Conservation (phyloP, 345 rosid species). For the Kernera saxatilis region DNA sequence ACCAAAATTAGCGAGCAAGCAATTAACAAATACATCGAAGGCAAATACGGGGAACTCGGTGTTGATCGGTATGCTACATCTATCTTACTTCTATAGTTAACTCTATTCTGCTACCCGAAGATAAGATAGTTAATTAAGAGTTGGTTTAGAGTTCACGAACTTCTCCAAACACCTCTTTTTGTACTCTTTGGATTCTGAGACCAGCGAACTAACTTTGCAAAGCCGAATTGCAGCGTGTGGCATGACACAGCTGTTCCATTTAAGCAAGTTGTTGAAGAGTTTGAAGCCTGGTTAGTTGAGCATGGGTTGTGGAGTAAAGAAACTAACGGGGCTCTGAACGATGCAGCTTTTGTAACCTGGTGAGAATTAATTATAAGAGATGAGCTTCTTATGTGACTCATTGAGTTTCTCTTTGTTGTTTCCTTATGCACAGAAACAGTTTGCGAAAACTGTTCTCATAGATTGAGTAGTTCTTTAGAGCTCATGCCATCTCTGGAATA, state of each 20-base stretch:
- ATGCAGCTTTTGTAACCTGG: conserved; percentile 92
- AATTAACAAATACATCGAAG: conserved; percentile 62
- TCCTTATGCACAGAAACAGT: background rate
- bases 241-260: conserved; percentile 91
- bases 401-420: background rate
- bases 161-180: background rate
- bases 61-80: conserved; percentile 66
- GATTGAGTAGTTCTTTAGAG: background rate
- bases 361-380: conserved; percentile 29
- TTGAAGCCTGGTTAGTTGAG: conserved; percentile 76
- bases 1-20: conserved; percentile 69
- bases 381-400: background rate
- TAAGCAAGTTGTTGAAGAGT: conserved; percentile 63
- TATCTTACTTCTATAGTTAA: background rate
- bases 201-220: background rate
- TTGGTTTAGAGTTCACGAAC: background rate
- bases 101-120: background rate
- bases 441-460: background rate
- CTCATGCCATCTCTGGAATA: background rate
- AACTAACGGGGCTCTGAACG: conserved; percentile 43
- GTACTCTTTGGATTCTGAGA: background rate
- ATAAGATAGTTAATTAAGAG: background rate
- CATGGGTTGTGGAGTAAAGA: conserved; percentile 59
- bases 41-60: conserved; percentile 86
- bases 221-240: conserved; percentile 66